Base-by-base conservation (phyloP, 345 rosid species). In the Pugionium dolabratum region DNA sequence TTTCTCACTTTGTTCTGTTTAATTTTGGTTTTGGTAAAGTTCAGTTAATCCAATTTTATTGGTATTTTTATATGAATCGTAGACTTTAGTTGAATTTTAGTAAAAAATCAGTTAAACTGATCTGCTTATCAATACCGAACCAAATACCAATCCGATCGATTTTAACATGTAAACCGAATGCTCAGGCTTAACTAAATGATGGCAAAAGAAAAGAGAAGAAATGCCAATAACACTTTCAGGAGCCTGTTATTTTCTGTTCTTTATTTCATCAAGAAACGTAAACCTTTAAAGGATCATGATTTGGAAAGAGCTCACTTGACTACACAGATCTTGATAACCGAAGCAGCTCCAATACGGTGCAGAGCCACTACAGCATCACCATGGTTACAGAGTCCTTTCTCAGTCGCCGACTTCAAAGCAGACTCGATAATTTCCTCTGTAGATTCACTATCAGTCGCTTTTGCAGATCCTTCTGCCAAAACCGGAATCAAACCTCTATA, bases 321-420 rank as follows among this genome's bases (percentile, higher is more conserved):
- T 35, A 48, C 56, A 35, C 55, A 62, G 55, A 62, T 62, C 45
- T 62, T 62, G 67, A 62, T 62, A 48, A 62, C 67, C 25, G 67
- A 62, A 48, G 67, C 67, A 62, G 55, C 7, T 35, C 67, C 67
- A 10, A 62, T 48, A 9, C 56, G 67, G 67, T 47, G 67, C 46
- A 62, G 55, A 62, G 67, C 67, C 55, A 62, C 56, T n/a, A 62
- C 67, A 4, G 67, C 55, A 36, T 62, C 67, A 10, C 67, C 67
- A 36, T 48, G 55, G 45, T 62, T 62, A 28, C 67, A 62, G 7
- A 62, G 46, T 6, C 56, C 67, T 62, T 62, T 48, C 35, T 48
- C 56, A 35, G 55, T 62, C n/a, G 56, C 67, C 4, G 55, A 49
- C 56, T 62, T 48, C 34, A 62, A 62, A 33, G 67, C 67, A 36